Evolutionary conservation across 768 basidiomycete species (phyloP).

Genomic region (Heimioporus sp.): DNA sequence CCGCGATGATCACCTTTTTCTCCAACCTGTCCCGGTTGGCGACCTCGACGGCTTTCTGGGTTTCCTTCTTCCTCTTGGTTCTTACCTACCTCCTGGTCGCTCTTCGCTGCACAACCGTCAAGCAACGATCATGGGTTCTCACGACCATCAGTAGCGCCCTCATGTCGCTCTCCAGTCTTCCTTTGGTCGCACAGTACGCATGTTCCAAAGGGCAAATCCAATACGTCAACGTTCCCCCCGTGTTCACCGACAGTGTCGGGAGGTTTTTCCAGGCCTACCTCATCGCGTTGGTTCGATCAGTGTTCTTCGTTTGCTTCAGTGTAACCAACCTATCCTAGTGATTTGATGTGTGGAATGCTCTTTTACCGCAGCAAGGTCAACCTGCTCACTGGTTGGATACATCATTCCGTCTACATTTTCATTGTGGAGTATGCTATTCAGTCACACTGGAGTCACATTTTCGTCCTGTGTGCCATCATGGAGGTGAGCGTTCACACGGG

Average conservation of each 20-base stretch:
- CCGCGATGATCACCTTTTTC: conserved; percentile 22
- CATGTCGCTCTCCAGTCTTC: conserved; percentile 43
- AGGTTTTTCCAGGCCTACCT: conserved; percentile 51
- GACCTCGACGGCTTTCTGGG: conserved; percentile 23
- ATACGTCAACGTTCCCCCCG: conserved; percentile 18
- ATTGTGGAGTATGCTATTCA: conserved; percentile 40
- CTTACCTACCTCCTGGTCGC: conserved; percentile 31
- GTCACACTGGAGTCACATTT: conserved; percentile 38
- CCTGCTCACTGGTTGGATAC: conserved; percentile 55
- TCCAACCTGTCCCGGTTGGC: conserved; percentile 16
- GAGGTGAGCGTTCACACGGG: conserved; percentile 33
- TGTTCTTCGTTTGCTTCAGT: conserved; percentile 6
- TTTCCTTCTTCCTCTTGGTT: conserved; percentile 15
- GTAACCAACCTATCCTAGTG: conserved; percentile 29
- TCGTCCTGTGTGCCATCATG: conserved; percentile 46
- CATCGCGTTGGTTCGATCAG: conserved; percentile 25
- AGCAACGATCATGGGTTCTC: conserved; percentile 49
- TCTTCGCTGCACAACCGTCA: conserved; percentile 30
- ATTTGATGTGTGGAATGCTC: conserved; percentile 44
- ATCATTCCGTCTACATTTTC: conserved; percentile 43
- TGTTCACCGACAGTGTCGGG: conserved; percentile 23
- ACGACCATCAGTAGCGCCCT: conserved; percentile 38
- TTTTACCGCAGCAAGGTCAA: conserved; percentile 48
- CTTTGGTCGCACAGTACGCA: conserved; percentile 35
- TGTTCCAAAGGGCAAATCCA: conserved; percentile 26